Evolutionary conservation across 495 filamentous ascomycete species (phyloP).

Genomic region (Daldinia concentrica): DNA sequence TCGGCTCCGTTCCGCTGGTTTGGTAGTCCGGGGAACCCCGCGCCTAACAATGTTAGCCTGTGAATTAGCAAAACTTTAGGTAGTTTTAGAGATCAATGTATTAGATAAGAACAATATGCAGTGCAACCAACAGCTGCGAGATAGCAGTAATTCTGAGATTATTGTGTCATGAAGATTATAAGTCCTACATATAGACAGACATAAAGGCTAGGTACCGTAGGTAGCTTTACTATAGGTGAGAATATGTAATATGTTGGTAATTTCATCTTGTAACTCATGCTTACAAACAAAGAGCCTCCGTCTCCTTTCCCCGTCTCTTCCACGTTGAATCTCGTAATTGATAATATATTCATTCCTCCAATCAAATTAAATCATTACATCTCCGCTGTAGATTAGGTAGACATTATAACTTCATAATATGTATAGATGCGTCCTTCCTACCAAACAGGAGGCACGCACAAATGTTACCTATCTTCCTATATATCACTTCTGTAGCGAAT

Average conservation of each 20-base stretch:
- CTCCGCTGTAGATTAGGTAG: not conserved
- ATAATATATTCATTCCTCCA: not conserved
- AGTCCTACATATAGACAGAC: not conserved
- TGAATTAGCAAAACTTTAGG: not conserved
- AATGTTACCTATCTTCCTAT: not conserved
- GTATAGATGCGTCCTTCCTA: not conserved
- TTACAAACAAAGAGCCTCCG: not conserved
- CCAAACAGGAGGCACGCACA: not conserved
- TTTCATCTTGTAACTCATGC: not conserved
- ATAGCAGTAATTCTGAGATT: not conserved
- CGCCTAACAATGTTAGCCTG: not conserved
- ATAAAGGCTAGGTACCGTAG: no score
- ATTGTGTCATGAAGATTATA: not conserved
- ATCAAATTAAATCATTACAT: not conserved
- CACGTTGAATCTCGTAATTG: not conserved
- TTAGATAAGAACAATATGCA: not conserved
- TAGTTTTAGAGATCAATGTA: not conserved
- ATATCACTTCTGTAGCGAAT: not conserved
- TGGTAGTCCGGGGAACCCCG: constrained; percentile 1
- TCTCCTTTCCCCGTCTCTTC: not conserved
- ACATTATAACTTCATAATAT: not conserved
- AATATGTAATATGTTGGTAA: not conserved
- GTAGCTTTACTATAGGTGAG: not conserved
- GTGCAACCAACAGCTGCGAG: not conserved
- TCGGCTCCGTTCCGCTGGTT: not conserved